phyloP scores from a whole-genome alignment of 2,329 filamentous ascomycete species.

The Biscogniauxia marginata region DNA sequence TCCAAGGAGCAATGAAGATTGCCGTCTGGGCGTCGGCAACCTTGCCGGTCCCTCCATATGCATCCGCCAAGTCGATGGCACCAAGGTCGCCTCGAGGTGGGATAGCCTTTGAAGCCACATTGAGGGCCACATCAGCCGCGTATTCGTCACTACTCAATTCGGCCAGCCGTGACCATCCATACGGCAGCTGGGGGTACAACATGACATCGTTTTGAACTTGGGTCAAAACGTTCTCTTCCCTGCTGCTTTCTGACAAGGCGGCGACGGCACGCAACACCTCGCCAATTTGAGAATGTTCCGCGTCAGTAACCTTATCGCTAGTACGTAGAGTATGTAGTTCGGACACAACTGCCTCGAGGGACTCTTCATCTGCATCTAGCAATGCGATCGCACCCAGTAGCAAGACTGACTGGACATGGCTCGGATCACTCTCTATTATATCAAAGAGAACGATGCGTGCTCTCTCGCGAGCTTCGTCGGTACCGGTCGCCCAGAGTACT shows the following conservation, averaged over 20 bases:
- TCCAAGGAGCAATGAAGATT: constrained; percentile 82
- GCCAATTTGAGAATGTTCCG: constrained; percentile 68
- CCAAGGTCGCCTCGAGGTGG: constrained; percentile 69
- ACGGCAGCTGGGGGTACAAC: constrained; percentile 74
- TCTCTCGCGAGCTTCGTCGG: constrained; percentile 68
- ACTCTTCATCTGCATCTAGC: constrained; percentile 75
- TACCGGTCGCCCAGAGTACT: constrained; percentile 88
- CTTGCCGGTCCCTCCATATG: constrained; percentile 71
- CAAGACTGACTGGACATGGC: constrained; percentile 76
- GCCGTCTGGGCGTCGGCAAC: constrained; percentile 74
- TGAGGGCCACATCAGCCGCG: constrained; percentile 73
- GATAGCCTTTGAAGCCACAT: constrained; percentile 71
- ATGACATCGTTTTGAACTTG: constrained; percentile 77
- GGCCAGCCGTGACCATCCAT: constrained; percentile 78
- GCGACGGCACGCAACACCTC: constrained; percentile 76
- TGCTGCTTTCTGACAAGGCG: constrained; percentile 48
- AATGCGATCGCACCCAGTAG: constrained; percentile 83
- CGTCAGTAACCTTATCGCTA: constrained; percentile 58
- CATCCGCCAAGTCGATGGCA: constrained; percentile 67
- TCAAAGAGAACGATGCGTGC: constrained; percentile 79
- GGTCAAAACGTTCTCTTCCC: constrained; percentile 51
- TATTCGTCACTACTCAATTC: constrained; percentile 53
- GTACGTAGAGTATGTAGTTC: constrained; percentile 74
- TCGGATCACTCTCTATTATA: constrained; percentile 69
- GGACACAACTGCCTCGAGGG: constrained; percentile 73